Evolutionary conservation across 2,329 filamentous ascomycete genomes (phyloP).

Genomic region (Neopestalotiopsis rosae): DNA sequence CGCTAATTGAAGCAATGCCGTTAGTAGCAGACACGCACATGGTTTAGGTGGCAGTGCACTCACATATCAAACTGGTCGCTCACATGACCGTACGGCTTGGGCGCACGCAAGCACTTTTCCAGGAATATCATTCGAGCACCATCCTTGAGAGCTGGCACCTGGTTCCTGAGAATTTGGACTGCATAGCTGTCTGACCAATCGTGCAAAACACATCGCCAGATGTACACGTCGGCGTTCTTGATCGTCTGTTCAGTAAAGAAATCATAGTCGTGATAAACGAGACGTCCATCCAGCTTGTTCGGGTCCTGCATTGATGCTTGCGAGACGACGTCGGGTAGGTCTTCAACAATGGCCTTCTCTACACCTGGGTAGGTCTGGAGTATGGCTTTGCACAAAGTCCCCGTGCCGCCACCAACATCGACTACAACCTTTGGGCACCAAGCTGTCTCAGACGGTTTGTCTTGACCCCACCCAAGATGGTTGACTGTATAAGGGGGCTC

Average conservation of each 20-base stretch:
- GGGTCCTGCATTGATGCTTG: slow-evolving; percentile 5
- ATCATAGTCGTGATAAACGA: slow-evolving; percentile 20
- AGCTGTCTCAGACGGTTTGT: not conserved
- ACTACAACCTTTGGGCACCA: slow-evolving; percentile 23
- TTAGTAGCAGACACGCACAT: not conserved
- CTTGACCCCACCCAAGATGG: slow-evolving; percentile 20
- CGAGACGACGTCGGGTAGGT: slow-evolving; percentile 21
- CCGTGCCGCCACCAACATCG: slow-evolving; percentile 24
- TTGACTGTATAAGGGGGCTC: slow-evolving; percentile 20
- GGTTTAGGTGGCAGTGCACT: not conserved
- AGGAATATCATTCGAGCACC: slow-evolving; percentile 25
- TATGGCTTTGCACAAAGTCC: slow-evolving; percentile 21
- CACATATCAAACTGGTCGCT: slow-evolving; percentile 21
- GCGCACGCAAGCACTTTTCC: slow-evolving; percentile 21
- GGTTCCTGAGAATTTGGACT: slow-evolving; percentile 21
- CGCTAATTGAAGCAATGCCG: slow-evolving; percentile 1
- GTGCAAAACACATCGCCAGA: slow-evolving; percentile 26
- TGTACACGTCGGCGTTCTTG: slow-evolving; percentile 23
- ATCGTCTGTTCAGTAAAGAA: slow-evolving; percentile 25
- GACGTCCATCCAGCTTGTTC: slow-evolving; percentile 17
- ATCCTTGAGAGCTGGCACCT: slow-evolving; percentile 25
- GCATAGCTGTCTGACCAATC: slow-evolving; percentile 25
- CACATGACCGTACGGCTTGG: slow-evolving; percentile 17
- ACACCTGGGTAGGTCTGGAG: slow-evolving; percentile 19
- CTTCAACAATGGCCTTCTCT: slow-evolving; percentile 23